Evolutionary conservation across 331 rosid genomes (phyloP).

Genomic region (Erythrophleum ivorense): DNA sequence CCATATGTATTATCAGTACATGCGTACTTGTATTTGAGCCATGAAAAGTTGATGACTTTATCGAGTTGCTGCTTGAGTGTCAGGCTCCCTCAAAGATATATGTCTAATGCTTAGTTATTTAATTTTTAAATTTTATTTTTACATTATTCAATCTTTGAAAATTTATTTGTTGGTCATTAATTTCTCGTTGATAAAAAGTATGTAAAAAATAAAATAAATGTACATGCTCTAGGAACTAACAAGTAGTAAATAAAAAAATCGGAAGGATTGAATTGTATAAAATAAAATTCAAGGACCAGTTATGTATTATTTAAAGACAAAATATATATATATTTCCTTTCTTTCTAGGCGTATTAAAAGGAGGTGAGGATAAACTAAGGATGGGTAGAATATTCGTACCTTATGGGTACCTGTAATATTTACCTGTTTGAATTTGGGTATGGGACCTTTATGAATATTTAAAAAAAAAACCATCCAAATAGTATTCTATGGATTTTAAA

Average conservation of each 20-base stretch:
- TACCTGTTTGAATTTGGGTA: too few species aligned
- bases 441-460: too few species aligned
- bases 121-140: neutral
- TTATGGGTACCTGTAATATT: too few species aligned
- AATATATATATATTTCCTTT: too few species aligned
- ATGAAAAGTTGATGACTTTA: neutral
- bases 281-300: too few species aligned
- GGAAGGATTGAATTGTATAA: neutral
- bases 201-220: neutral
- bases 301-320: too few species aligned
- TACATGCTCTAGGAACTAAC: neutral
- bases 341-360: too few species aligned
- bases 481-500: too few species aligned
- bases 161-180: neutral
- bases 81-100: neutral
- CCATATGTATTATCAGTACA: neutral
- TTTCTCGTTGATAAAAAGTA: neutral
- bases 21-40: neutral
- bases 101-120: neutral
- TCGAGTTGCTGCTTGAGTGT: neutral
- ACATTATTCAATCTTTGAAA: neutral
- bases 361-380: too few species aligned
- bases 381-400: too few species aligned
- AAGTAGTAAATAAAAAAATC: neutral
- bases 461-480: too few species aligned